These are phyloP conservation scores for Xylaria palmicola DNA, from an alignment of 495 filamentous ascomycete genomes.

Conservation along the genomic window DNA sequence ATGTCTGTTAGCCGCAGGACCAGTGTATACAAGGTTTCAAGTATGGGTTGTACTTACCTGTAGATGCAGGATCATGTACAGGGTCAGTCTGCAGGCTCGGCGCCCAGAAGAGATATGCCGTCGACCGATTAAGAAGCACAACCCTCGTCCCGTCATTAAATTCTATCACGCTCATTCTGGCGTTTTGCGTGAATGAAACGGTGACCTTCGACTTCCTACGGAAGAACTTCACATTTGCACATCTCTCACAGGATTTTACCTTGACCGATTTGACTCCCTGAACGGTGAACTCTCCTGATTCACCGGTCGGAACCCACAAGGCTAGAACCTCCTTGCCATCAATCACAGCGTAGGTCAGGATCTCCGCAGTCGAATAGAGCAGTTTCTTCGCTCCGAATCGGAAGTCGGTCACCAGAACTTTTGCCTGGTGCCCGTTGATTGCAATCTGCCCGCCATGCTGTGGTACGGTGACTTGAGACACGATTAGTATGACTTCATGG, in stretches of 20 bases:
- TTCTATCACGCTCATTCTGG: conserved; percentile 48
- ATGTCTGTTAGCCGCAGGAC: background rate
- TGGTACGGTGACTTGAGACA: conserved; percentile 17
- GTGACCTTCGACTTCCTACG: conserved; percentile 35
- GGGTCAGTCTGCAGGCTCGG: conserved; percentile 54
- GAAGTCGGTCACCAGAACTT: conserved; percentile 62
- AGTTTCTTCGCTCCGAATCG: conserved; percentile 48
- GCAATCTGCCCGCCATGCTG: conserved; percentile 39
- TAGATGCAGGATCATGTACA: conserved; percentile 43
- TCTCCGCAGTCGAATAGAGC: conserved; percentile 61
- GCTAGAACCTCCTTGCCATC: conserved; percentile 50
- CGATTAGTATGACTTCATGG: background rate
- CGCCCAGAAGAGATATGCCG: conserved; percentile 58
- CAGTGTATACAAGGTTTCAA: background rate
- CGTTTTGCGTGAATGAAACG: conserved; percentile 43
- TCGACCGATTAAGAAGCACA: conserved; percentile 49
- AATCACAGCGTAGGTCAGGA: conserved; percentile 52
- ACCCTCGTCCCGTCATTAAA: conserved; percentile 45
- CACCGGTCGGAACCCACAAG: conserved; percentile 54
- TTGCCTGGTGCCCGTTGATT: conserved; percentile 59
- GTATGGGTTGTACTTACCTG: conserved; percentile 32
- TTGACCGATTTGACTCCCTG: conserved; percentile 44
- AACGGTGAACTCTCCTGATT: conserved; percentile 55
- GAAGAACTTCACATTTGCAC: conserved; percentile 41
- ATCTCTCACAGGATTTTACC: conserved; percentile 21